phyloP scores from a whole-genome alignment of 2,329 filamentous ascomycete species.

The Dothidotthia symphoricarpi region DNA sequence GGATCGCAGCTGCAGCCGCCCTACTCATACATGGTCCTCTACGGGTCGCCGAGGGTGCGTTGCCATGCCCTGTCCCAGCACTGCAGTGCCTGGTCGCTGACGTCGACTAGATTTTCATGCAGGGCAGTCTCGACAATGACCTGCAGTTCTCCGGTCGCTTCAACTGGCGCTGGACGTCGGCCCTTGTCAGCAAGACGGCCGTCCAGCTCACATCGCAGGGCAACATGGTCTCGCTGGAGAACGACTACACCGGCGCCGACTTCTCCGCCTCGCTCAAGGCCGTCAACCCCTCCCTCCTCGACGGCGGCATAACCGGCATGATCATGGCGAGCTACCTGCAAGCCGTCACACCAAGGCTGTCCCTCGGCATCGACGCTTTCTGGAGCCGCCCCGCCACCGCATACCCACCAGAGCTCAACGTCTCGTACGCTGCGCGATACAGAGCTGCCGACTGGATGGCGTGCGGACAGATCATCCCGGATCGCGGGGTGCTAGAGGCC shows the following conservation, averaged over 20 bases:
- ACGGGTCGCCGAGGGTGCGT: constrained; percentile 85
- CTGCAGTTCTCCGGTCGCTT: constrained; percentile 82
- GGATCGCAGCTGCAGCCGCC: constrained; percentile 85
- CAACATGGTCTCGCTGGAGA: constrained; percentile 89
- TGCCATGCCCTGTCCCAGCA: constrained; percentile 5
- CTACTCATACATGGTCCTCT: constrained; percentile 92
- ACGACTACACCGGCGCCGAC: constrained; percentile 90
- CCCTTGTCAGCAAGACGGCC: constrained; percentile 81
- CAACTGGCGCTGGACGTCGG: constrained; percentile 85
- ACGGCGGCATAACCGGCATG: constrained; percentile 91
- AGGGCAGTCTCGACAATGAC: constrained; percentile 94
- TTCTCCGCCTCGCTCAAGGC: constrained; percentile 92
- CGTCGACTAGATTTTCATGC: constrained; percentile 74
- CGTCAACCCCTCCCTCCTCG: constrained; percentile 90
- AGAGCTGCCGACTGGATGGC: constrained; percentile 91
- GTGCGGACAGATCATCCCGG: constrained; percentile 82
- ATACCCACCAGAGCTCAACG: constrained; percentile 82
- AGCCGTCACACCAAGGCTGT: constrained; percentile 80
- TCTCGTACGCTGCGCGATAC: constrained; percentile 91
- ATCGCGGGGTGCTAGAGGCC: constrained; percentile 75
- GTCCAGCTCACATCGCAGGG: constrained; percentile 82
- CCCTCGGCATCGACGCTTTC: constrained; percentile 86
- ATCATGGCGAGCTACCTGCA: constrained; percentile 95
- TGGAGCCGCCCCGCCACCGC: constrained; percentile 86
- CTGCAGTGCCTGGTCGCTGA: constrained; percentile 30